Base-by-base conservation (phyloP, 2,329 filamentous ascomycete genomes). In the Aspergillus calidoustus region DNA sequence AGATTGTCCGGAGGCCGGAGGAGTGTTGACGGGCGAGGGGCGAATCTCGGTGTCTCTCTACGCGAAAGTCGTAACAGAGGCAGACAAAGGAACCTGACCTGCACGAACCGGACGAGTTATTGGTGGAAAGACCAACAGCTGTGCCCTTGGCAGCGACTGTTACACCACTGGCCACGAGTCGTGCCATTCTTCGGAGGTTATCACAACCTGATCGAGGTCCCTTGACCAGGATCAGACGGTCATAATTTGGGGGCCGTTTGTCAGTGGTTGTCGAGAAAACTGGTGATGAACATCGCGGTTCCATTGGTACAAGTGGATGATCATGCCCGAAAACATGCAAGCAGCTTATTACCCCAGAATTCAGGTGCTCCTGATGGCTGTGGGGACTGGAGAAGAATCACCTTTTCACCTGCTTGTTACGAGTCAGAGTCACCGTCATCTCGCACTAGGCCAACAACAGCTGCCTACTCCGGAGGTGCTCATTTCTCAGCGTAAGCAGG, bases 61-160 rank as follows among this genome's bases (percentile, higher is more conserved):
- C 34, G 34, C 34, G 34, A 23, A 8, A 15, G 22, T 48, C 3
- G 22, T 8, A 15, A 28, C 25, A 28, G 25, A 28, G 11, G 22
- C n/a, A 54, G 23, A 51, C 13, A 57, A 46, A 34, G n/a, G 23
- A 41, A 13, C 34, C 8, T 41, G 34, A 13, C 13, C 8, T 41
- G 34, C 34, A 41, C 34, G 9, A 41, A 46, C 22, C 19, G 31
- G 28, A 30, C 11, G 23, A 13, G n/a, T 19, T 17, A 57, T 57
- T 57, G 55, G 55, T 52, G 55, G 55, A 52, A 52, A 57, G 19
- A 31, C 25, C 13, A 13, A 15, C 22, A 15, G 47, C 55, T 51
- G 48, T 46, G 34, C 38, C 38, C 55, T 52, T 52, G 55, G 47
- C 55, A 51, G 47, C 44, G 11, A 57, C 47, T 41, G 46, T 50